Evolutionary conservation across 2,329 filamentous ascomycete species (phyloP).

Genomic region (Lojkania enalia): DNA sequence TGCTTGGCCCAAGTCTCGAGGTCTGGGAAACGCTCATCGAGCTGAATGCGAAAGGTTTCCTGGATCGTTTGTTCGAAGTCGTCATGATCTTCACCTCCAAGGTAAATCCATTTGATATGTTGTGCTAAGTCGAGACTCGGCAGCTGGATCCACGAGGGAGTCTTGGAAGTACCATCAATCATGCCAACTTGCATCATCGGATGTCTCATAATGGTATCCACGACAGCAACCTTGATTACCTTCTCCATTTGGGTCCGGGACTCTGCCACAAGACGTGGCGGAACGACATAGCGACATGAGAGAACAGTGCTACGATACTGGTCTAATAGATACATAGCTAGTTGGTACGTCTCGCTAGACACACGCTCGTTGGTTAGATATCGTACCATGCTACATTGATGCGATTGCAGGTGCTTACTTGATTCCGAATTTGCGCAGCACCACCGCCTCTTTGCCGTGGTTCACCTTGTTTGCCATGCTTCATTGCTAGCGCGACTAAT

Average conservation of each 20-base stretch:
- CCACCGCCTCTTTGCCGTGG: conserved; percentile 12
- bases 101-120: conserved; percentile 21
- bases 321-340: conserved; percentile 24
- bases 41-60: conserved; percentile 25
- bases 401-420: conserved; percentile 18
- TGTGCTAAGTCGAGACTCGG: conserved; percentile 18
- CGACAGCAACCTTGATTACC: conserved; percentile 23
- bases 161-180: conserved; percentile 19
- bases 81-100: conserved; percentile 13
- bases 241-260: conserved; percentile 23
- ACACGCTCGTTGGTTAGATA: conserved; percentile 15
- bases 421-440: conserved; percentile 20
- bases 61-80: conserved; percentile 24
- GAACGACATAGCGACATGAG: conserved; percentile 24
- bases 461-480: conserved; percentile 11
- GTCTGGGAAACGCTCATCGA: conserved; percentile 25
- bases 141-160: conserved; percentile 20
- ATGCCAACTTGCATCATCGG: conserved; percentile 22
- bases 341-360: conserved; percentile 19
- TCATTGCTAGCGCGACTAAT: conserved; percentile 10
- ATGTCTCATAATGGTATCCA: conserved; percentile 26
- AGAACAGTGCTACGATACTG: conserved; percentile 24
- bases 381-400: conserved; percentile 8
- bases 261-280: conserved; percentile 20
- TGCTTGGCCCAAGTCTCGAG: conserved; percentile 21